Conservation (phyloP, 2,329 filamentous ascomycete species). For the Spiromastix sp. region DNA sequence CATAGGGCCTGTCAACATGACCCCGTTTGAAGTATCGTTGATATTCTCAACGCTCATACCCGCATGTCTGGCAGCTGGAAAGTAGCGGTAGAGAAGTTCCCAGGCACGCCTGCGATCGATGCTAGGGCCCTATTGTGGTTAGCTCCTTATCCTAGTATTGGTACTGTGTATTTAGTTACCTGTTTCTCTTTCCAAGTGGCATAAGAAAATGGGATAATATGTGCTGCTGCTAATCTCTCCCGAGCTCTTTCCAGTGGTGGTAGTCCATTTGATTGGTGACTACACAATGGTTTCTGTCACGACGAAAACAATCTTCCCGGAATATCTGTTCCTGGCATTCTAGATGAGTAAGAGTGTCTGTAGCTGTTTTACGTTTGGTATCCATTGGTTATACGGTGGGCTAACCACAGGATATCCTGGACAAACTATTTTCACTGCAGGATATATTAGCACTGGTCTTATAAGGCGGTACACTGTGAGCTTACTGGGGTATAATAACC, state of each 20-base stretch:
- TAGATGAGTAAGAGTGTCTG: background rate
- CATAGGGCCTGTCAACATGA: background rate
- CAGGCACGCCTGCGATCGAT: no score
- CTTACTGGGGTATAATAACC: background rate
- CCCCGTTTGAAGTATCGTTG: background rate
- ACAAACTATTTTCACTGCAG: background rate
- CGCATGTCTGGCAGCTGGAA: background rate
- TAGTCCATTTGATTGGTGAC: background rate
- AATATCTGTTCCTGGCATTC: background rate
- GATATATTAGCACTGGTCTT: background rate
- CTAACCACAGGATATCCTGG: background rate
- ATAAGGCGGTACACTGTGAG: no score
- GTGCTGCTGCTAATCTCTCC: background rate
- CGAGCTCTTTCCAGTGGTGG: background rate
- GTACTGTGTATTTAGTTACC: background rate
- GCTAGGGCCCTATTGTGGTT: no score
- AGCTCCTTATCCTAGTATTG: no score
- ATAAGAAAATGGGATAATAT: background rate
- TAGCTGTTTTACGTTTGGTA: no score
- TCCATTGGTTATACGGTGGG: no score
- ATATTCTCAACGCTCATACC: background rate
- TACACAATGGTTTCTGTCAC: background rate
- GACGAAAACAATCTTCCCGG: background rate
- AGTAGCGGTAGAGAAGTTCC: background rate
- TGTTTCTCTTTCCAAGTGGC: background rate